Base-by-base conservation (phyloP, 805 yeast genomes). In the Candida ponderosae region DNA sequence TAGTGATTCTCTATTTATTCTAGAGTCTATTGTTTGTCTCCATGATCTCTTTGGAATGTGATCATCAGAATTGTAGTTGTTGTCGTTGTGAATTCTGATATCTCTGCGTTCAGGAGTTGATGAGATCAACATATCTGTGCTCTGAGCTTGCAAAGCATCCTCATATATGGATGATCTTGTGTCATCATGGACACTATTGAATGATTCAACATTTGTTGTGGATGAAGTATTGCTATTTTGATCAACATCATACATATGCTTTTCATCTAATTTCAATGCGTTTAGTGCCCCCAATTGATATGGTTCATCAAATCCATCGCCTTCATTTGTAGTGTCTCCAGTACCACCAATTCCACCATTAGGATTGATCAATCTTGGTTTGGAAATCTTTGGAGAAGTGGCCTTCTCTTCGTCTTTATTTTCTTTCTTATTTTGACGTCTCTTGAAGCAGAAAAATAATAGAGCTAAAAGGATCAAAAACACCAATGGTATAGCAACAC, bases 401-500 rank as follows among this genome's bases (percentile, higher is more conserved):
- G 56, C 57, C 15, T 43, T 40, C 13, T 52, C 54, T 23, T 54
- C 57, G 13, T 61, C 59, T 1, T 53, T 53, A 23, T 57, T 56
- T 17, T 50, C 40, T 17, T 50, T 33, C 21, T 45, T 39, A 42
- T 62, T 51, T 45, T 60, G 52, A 56, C 70, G 64, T 53, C 70
- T 64, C 64, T 72, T 70, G 48, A 77, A 77, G 50, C 85, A 74
- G 47, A 72, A 65, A 43, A 81, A 35, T 3, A 79, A 24, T 1
- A 72, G 35, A 0, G 64, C 66, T 0, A 75, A 69, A 3, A 76
- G 46, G 8, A 78, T 48, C 0, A 83, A 48, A 2, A 70, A 70
- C 4, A 75, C 60, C 0, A 72, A 53, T 1, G 96, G 95, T 33
- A 93, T 70, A 2, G 81, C 85, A n/a, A 84, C 89, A 38, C 96